phyloP scores from a whole-genome alignment of 306 rosid genomes.

The Leucaena leucocephala region DNA sequence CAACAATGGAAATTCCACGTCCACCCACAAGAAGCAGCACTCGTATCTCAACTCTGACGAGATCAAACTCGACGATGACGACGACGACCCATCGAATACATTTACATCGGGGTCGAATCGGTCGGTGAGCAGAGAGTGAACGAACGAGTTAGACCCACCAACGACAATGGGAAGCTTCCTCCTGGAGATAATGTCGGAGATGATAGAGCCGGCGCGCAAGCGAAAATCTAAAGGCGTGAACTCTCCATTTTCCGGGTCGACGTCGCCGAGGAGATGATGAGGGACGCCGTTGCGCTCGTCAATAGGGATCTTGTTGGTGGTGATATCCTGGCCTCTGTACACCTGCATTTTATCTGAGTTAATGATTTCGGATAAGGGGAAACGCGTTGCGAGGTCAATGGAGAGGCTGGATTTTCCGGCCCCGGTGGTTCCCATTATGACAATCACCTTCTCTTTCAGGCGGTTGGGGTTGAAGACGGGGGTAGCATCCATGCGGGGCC shows the following conservation, averaged over 20 bases:
- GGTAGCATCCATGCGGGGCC: conserved; percentile 54
- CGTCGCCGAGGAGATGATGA: conserved; percentile 81
- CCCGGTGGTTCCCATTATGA: conserved; percentile 89
- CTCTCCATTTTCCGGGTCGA: conserved; percentile 36
- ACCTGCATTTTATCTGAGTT: conserved; percentile 94
- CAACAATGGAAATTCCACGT: conserved; percentile 60
- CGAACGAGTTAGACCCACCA: conserved; percentile 32
- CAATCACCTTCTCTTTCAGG: conserved; percentile 63
- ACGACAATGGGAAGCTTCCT: neutral
- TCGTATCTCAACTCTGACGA: conserved; percentile 64
- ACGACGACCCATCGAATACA: conserved; percentile 42
- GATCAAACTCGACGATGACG: neutral
- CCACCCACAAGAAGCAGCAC: conserved; percentile 90
- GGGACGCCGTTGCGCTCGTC: conserved; percentile 57
- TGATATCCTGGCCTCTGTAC: conserved; percentile 73
- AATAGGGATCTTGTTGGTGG: conserved; percentile 83
- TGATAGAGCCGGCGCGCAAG: conserved; percentile 27
- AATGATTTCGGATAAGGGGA: conserved; percentile 65
- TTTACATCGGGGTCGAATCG: conserved; percentile 48
- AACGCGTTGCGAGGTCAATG: conserved; percentile 71
- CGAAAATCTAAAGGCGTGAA: no score
- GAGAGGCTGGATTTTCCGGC: conserved; percentile 87
- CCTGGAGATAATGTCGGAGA: no score
- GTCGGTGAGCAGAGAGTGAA: conserved; percentile 62
- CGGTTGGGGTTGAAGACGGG: conserved; percentile 22